A percentile compares a stretch with the other conserved stretches of the same genome.
Evolutionary conservation across 2,329 filamentous ascomycete species (phyloP).

Genomic region (Calonectria pauciramosa): DNA sequence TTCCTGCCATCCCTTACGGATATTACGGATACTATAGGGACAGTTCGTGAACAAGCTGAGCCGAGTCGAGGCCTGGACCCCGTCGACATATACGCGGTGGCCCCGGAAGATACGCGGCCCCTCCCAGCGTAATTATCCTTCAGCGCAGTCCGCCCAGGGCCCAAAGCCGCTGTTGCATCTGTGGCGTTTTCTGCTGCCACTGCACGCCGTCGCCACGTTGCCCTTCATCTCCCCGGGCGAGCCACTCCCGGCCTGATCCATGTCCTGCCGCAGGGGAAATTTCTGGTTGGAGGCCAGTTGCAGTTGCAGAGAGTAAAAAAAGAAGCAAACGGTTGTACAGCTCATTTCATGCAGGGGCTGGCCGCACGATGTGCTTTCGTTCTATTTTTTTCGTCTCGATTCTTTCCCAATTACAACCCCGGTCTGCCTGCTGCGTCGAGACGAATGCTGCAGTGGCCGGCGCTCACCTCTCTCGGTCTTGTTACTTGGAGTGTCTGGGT

Average conservation of each 20-base stretch:
- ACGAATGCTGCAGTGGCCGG: not conserved
- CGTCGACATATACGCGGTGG: not conserved
- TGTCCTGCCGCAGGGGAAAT: slow-evolving; percentile 7
- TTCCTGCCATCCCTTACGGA: not conserved
- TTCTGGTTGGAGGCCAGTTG: not conserved
- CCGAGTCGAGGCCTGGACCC: not conserved
- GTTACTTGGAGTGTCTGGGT: not conserved
- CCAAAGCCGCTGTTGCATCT: slow-evolving; percentile 14
- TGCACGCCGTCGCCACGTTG: slow-evolving; percentile 21
- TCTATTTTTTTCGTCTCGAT: slow-evolving; percentile 12
- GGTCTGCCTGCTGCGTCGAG: not conserved
- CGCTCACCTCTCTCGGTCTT: not conserved
- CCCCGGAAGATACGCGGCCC: not conserved
- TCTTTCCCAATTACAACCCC: not conserved
- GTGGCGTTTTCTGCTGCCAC: slow-evolving; percentile 14
- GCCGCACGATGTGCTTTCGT: not conserved
- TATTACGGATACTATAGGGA: not conserved
- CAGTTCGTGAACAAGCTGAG: not conserved
- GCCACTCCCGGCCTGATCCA: slow-evolving; percentile 14
- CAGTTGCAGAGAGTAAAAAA: slow-evolving; percentile 1
- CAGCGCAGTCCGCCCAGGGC: not conserved
- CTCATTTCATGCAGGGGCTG: slow-evolving; percentile 31
- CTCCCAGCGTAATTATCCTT: not conserved
- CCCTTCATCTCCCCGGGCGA: slow-evolving; percentile 23
- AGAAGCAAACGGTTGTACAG: slow-evolving; percentile 19